These are phyloP conservation scores for Lentinula raphanica DNA, from an alignment of 768 basidiomycete genomes.

Conservation along the genomic window DNA sequence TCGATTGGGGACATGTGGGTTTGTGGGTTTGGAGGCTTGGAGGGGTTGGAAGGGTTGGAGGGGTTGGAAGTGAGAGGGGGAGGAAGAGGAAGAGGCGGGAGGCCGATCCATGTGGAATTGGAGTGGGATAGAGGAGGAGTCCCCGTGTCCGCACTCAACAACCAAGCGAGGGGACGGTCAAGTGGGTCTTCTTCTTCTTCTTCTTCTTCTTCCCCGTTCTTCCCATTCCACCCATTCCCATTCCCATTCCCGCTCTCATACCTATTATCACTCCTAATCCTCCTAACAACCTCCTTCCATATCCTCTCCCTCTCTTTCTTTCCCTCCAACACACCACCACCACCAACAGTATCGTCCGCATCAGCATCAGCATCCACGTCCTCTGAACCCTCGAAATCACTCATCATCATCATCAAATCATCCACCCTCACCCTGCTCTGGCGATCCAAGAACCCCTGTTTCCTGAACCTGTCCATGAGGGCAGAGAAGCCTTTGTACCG, in stretches of 20 bases:
- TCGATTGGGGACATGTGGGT: constrained; percentile 54
- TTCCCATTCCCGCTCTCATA: too few species aligned
- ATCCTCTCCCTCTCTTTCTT: too few species aligned
- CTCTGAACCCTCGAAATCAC: too few species aligned
- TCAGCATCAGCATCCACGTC: too few species aligned
- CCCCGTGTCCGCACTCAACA: constrained; percentile 21
- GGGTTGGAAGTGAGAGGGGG: neutral
- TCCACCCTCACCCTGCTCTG: too few species aligned
- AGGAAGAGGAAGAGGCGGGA: constrained; percentile 1
- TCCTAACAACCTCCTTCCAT: too few species aligned
- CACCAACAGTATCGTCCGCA: too few species aligned
- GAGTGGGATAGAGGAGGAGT: constrained; percentile 9
- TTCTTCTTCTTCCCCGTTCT: neutral
- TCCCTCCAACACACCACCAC: too few species aligned
- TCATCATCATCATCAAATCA: too few species aligned
- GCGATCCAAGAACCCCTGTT: neutral
- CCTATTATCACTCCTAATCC: too few species aligned
- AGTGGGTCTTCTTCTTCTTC: constrained; percentile 29
- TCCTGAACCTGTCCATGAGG: neutral
- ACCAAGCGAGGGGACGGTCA: constrained; percentile 28
- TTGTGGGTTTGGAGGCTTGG: too few species aligned
- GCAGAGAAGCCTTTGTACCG: neutral
- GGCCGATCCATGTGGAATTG: neutral
- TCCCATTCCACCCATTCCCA: neutral
- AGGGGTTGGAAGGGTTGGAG: constrained; percentile 28